phyloP scores from a whole-genome alignment of 257 asterid species.

The Nicotiana attenuata region DNA sequence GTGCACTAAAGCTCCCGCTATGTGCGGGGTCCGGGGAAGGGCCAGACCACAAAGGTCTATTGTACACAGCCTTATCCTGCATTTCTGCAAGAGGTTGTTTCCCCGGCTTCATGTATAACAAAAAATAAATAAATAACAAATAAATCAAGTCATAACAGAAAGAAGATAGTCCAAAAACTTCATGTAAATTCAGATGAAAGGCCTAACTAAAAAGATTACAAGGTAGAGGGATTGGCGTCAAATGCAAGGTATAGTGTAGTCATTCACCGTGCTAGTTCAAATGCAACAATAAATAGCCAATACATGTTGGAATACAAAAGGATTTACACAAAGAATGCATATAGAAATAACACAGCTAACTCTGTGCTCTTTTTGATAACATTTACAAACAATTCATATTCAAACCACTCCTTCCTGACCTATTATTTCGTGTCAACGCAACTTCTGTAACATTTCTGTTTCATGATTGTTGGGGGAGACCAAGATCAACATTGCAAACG shows the following conservation, averaged over 20 bases:
- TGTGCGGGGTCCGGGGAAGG: too few relatives aligned
- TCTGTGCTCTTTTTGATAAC: conserved; percentile 16
- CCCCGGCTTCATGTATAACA: too few relatives aligned
- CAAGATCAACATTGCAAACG: conserved; percentile 23
- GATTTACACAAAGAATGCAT: conserved; percentile 54
- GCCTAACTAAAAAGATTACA: not conserved
- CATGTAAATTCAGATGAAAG: not conserved
- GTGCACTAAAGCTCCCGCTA: too few relatives aligned
- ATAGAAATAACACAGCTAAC: conserved; percentile 21
- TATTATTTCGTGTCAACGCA: conserved; percentile 18
- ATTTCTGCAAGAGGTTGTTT: too few relatives aligned
- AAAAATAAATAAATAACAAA: too few relatives aligned
- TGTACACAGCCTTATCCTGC: too few relatives aligned
- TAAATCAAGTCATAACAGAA: not conserved
- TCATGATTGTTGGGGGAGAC: conserved; percentile 15
- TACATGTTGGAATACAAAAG: conserved; percentile 14
- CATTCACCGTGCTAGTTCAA: not conserved
- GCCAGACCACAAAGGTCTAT: too few relatives aligned
- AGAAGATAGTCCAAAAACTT: not conserved
- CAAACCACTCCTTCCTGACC: conserved; percentile 17
- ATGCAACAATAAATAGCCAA: conserved; percentile 12
- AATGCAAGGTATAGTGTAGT: not conserved
- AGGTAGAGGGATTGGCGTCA: not conserved
- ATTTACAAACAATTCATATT: conserved; percentile 32
- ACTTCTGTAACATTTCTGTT: conserved; percentile 17